Evolutionary conservation across 495 filamentous ascomycete genomes (phyloP), one percentile per base, ranked within the genome.

Genomic region (Lepidopterella palustris): DNA sequence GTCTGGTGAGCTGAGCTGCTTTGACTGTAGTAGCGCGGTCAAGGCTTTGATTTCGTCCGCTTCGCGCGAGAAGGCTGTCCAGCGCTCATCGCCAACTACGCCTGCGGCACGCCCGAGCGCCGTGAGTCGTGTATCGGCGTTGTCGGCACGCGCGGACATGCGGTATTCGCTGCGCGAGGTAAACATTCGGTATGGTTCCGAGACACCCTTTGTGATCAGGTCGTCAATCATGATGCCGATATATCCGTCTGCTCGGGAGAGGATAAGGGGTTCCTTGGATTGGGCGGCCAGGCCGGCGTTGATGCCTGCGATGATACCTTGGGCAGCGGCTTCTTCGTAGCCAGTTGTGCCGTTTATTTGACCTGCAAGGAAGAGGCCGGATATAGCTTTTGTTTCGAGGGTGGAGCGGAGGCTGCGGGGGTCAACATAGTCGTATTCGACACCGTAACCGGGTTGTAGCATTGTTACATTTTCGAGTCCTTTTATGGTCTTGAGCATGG

Each of bases 201-300:
- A 89, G 11, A 98, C 92, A 47, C 93, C 93, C 73, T 97, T 97
- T 28, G 93, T 98, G 73, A 96, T 85, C 45, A 98, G 84, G 71
- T 98, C 93, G 73, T 98, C 93, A 71, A 98, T 93, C 93, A 98
- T 96, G 74, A 98, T 86, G 53, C 93, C 93, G 70, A 98, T 97
- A 70, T 97, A 98, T 15, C 87, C 89, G 72, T 97, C 93, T 11
- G 87, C 85, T 57, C 93, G 79, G n/a, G 81, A 83, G 18, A 98
- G 78, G 2, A 79, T 80, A 60, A 96, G 73, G 0, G 83, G 79
- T 4, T 73, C 68, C 15, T 86, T 84, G 21, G 77, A 77, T 58
- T 84, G 84, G 0, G 92, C 81, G 11, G 85, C 81, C 20, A 95
- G 79, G 1, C 95, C 95, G 5, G 93, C 93, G 68, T 97, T 97